A percentile compares a stretch with the other conserved stretches of the same genome.
Evolutionary conservation across 2,329 filamentous ascomycete genomes (phyloP).

Genomic region (Mycosphaerella sp.): DNA sequence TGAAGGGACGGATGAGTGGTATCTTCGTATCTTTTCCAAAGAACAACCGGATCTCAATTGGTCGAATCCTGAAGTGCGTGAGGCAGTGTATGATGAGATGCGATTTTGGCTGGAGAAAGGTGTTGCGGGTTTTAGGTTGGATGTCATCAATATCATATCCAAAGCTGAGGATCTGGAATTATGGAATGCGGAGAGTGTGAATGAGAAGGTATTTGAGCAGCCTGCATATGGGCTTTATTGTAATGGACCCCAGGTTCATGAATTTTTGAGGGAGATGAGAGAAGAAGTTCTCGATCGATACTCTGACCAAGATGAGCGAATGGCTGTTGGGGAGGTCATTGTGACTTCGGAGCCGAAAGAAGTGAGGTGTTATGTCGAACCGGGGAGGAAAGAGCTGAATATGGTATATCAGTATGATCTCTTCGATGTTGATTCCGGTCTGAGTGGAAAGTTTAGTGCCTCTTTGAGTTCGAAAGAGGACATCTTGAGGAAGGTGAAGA

Average conservation of each 20-base stretch:
- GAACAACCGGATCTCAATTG: slow-evolving; percentile 46
- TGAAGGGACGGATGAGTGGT: slow-evolving; percentile 42
- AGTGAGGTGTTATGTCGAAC: slow-evolving; percentile 47
- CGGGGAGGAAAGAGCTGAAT: slow-evolving; percentile 51
- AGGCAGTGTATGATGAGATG: slow-evolving; percentile 42
- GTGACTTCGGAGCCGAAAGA: slow-evolving; percentile 43
- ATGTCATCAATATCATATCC: slow-evolving; percentile 45
- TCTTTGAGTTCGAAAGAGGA: slow-evolving; percentile 34
- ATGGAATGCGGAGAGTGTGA: slow-evolving; percentile 37
- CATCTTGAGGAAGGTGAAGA: slow-evolving; percentile 43
- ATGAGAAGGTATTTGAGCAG: slow-evolving; percentile 25
- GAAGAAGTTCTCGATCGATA: slow-evolving; percentile 36
- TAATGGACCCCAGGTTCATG: slow-evolving; percentile 14
- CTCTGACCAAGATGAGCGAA: slow-evolving; percentile 31
- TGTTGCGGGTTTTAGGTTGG: slow-evolving; percentile 43
- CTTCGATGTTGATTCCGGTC: slow-evolving; percentile 44
- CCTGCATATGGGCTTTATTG: slow-evolving; percentile 20
- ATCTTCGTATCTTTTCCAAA: slow-evolving; percentile 42
- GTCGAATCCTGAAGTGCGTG: slow-evolving; percentile 40
- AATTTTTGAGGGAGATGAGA: slow-evolving; percentile 16
- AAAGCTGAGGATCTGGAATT: slow-evolving; percentile 39
- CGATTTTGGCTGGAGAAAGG: slow-evolving; percentile 41
- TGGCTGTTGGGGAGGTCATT: slow-evolving; percentile 46
- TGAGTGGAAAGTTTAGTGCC: slow-evolving; percentile 42
- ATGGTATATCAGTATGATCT: slow-evolving; percentile 68